phyloP scores from a whole-genome alignment of 176 grass and related monocot species.

The Rhynchospora tenuis region DNA sequence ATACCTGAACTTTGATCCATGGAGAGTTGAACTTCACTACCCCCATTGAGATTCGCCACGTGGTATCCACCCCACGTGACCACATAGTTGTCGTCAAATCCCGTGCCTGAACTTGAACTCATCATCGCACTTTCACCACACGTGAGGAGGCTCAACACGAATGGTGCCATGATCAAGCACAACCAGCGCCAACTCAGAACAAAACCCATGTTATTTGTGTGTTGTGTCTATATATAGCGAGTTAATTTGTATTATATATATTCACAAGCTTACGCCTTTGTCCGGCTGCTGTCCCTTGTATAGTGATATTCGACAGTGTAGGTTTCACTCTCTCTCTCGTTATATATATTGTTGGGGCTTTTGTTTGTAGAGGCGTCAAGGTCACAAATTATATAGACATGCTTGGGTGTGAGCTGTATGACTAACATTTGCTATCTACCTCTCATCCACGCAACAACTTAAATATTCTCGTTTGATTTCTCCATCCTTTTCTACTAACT shows the following conservation, averaged over 20 bases:
- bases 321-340: neutral
- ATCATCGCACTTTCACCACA: neutral
- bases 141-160: neutral
- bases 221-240: neutral
- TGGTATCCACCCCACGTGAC: slow-evolving; percentile 40
- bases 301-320: neutral
- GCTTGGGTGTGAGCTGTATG: slow-evolving; percentile 20
- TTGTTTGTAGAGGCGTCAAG: slow-evolving; percentile 10
- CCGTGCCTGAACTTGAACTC: neutral
- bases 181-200: slow-evolving; percentile 9
- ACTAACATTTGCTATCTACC: slow-evolving; percentile 15
- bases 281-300: neutral
- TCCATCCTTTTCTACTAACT: neutral
- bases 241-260: neutral
- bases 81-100: slow-evolving; percentile 54
- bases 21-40: slow-evolving; percentile 40
- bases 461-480: neutral
- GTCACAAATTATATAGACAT: neutral
- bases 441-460: slow-evolving; percentile 3
- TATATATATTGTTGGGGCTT: slow-evolving; percentile 1
- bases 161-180: slow-evolving; percentile 6
- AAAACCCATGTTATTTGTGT: neutral
- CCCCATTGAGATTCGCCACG: slow-evolving; percentile 19
- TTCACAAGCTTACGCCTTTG: neutral
- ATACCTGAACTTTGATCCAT: slow-evolving; percentile 62